Evolutionary conservation across 2,329 filamentous ascomycete genomes (phyloP).

Genomic region (Alternaria solani): DNA sequence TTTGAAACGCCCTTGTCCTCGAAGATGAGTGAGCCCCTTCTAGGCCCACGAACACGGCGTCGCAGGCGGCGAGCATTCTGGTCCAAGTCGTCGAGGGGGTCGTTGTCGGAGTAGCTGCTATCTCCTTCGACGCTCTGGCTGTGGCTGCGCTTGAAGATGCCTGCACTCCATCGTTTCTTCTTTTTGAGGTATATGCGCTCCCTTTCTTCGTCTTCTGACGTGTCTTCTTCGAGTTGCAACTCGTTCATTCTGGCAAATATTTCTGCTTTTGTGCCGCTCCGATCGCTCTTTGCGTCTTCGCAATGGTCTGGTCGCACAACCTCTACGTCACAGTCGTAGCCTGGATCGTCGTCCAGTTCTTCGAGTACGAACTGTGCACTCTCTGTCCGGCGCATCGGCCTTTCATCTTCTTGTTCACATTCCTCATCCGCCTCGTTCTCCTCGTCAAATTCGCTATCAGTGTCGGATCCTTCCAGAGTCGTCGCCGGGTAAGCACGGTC

Average conservation of each 20-base stretch:
- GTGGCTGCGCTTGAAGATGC: conserved; percentile 56
- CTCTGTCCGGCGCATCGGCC: conserved; percentile 35
- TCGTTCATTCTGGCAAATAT: conserved; percentile 46
- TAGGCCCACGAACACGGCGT: conserved; percentile 50
- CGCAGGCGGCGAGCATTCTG: conserved; percentile 53
- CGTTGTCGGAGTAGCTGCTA: conserved; percentile 53
- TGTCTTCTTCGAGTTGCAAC: conserved; percentile 45
- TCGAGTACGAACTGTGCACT: conserved; percentile 53
- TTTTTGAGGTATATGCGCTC: conserved; percentile 42
- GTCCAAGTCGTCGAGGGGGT: conserved; percentile 52
- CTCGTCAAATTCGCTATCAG: conserved; percentile 26
- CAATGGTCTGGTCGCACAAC: conserved; percentile 55
- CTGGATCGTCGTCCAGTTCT: conserved; percentile 52
- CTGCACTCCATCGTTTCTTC: conserved; percentile 54
- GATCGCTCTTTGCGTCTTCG: conserved; percentile 53
- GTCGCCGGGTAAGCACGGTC: conserved; percentile 43
- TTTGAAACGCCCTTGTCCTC: conserved; percentile 51
- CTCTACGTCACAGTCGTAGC: conserved; percentile 54
- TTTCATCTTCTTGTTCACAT: conserved; percentile 36
- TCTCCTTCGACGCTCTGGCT: conserved; percentile 57
- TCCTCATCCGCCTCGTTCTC: conserved; percentile 40
- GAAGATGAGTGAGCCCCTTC: conserved; percentile 49
- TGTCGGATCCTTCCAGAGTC: conserved; percentile 45
- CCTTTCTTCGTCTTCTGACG: conserved; percentile 44
- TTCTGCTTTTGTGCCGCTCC: conserved; percentile 39